A percentile compares a stretch with the other conserved stretches of the same genome.
Conservation (phyloP, 2,329 filamentous ascomycete genomes). For the Fusarium verticillioides region DNA sequence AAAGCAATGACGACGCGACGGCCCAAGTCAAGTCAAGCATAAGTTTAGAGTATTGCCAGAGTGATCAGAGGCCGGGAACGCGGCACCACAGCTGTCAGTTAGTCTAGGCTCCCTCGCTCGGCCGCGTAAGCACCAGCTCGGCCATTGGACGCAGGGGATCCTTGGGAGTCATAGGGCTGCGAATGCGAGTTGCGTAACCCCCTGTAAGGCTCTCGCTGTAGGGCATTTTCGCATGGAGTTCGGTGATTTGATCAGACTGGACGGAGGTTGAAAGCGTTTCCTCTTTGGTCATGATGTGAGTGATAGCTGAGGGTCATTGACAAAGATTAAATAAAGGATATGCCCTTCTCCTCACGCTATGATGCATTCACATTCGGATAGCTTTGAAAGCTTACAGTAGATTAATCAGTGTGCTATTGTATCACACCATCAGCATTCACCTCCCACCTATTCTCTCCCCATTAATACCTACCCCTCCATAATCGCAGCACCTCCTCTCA, state of each 20-base stretch:
- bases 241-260: not conserved
- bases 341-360: not conserved
- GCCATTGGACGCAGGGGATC: conserved; percentile 24
- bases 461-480: not conserved
- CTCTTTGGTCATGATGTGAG: not conserved
- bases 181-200: conserved; percentile 39
- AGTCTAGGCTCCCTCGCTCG: conserved; percentile 29
- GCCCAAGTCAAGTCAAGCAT: conserved; percentile 6
- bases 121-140: conserved; percentile 37
- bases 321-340: conserved; percentile 21
- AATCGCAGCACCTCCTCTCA: not conserved
- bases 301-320: not conserved
- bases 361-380: not conserved
- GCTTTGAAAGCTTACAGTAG: not conserved
- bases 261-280: not conserved
- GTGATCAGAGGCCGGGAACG: not conserved
- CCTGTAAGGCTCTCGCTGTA: conserved; percentile 1
- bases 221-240: not conserved
- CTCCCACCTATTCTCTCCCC: not conserved
- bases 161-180: conserved; percentile 42
- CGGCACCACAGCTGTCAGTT: conserved; percentile 11
- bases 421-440: not conserved
- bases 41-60: conserved; percentile 7
- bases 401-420: not conserved
- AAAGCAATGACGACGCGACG: conserved; percentile 7